Evolutionary conservation across 2,329 filamentous ascomycete species (phyloP).

Genomic region (Fusarium verticillioides): DNA sequence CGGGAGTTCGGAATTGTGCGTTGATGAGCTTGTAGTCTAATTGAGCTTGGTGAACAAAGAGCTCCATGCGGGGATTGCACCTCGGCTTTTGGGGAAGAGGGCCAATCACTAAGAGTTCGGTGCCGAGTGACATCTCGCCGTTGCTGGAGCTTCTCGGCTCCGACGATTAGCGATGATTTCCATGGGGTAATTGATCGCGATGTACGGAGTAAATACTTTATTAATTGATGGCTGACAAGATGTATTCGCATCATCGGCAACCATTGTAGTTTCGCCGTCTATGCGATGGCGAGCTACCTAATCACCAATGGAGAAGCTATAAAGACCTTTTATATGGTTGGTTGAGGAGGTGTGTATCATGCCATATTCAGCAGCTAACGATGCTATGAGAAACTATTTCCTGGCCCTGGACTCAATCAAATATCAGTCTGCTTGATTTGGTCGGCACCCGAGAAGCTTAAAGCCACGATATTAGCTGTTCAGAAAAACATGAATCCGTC

Average conservation of each 20-base stretch:
- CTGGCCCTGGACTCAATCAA: background rate
- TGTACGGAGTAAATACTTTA: background rate
- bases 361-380: background rate
- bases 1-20: background rate
- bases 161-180: constrained; percentile 4
- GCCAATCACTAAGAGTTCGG: constrained; percentile 25
- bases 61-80: constrained; percentile 19
- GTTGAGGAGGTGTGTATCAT: background rate
- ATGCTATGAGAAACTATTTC: background rate
- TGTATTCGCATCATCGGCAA: constrained; percentile 7
- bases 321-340: background rate
- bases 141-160: constrained; percentile 19
- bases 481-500: background rate
- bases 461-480: background rate
- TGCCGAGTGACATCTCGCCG: constrained; percentile 32
- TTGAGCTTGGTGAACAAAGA: constrained; percentile 12
- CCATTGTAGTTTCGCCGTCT: constrained; percentile 11
- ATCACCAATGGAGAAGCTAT: background rate
- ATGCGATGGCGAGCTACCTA: background rate
- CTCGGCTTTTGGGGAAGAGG: constrained; percentile 22
- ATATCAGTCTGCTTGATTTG: background rate
- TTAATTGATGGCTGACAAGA: background rate
- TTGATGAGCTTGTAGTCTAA: constrained; percentile 10
- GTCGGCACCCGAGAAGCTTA: background rate
- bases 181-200: background rate